Evolutionary conservation across 1,284 basidiomycete genomes (phyloP).

Genomic region (Sanghuangporus weigelae): DNA sequence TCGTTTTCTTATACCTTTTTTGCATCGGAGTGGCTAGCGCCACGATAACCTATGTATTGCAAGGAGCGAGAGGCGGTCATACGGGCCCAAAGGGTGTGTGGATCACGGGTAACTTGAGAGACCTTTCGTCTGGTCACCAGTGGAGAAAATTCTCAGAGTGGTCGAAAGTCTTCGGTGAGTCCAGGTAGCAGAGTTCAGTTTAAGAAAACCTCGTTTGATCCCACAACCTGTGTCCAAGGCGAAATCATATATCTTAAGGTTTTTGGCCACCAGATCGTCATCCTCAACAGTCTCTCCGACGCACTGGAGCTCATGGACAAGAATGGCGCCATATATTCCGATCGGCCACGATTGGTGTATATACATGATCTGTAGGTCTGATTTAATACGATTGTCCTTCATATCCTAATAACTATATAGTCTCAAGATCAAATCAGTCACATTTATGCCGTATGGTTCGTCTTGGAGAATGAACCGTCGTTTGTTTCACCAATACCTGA

Average conservation of each 20-base stretch:
- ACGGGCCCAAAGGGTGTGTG: conserved; percentile 48
- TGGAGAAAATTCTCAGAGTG: conserved; percentile 53
- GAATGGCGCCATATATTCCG: conserved; percentile 30
- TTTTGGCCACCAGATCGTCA: conserved; percentile 31
- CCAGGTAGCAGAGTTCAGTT: not conserved
- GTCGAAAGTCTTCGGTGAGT: conserved; percentile 44
- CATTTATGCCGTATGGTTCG: conserved; percentile 9
- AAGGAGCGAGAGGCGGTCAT: too few species aligned
- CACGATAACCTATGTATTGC: not conserved
- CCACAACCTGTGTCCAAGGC: conserved; percentile 20
- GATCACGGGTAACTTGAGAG: conserved; percentile 49
- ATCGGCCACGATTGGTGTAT: conserved; percentile 26
- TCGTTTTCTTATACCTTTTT: not conserved
- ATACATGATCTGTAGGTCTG: conserved; percentile 23
- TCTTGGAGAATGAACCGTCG: conserved; percentile 3
- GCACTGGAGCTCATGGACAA: conserved; percentile 32
- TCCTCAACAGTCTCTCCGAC: conserved; percentile 31
- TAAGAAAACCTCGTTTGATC: not conserved
- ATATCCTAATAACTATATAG: not conserved
- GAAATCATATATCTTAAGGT: conserved; percentile 29
- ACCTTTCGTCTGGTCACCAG: conserved; percentile 45
- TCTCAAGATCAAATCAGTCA: not conserved
- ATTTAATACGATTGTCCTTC: not conserved
- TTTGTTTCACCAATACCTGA: conserved; percentile 12
- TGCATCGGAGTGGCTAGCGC: not conserved